phyloP scores from a whole-genome alignment of 2,329 filamentous ascomycete genomes.

The Epichloe glyceriae region DNA sequence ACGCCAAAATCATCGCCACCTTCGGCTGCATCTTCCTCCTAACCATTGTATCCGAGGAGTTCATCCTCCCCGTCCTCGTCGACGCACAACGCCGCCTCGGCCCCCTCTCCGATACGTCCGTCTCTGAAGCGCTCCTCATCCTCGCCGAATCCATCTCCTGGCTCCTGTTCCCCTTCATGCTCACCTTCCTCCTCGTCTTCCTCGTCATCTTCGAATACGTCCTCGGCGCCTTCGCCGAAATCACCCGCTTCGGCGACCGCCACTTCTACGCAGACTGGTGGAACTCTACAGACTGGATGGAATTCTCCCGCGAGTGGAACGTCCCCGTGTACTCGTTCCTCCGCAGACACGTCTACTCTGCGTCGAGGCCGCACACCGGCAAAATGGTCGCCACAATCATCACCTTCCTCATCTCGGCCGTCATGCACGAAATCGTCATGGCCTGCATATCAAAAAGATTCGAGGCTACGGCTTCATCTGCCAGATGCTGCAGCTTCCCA shows the following conservation, averaged over 20 bases:
- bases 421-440: slow-evolving; percentile 93
- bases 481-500: slow-evolving; percentile 94
- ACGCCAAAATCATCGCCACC: slow-evolving; percentile 75
- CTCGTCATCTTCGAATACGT: slow-evolving; percentile 98
- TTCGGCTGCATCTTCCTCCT: slow-evolving; percentile 96
- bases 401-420: slow-evolving; percentile 79
- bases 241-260: slow-evolving; percentile 83
- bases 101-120: slow-evolving; percentile 19
- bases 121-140: slow-evolving; percentile 60
- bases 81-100: slow-evolving; percentile 50
- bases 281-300: slow-evolving; percentile 80
- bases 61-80: slow-evolving; percentile 78
- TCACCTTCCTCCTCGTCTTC: slow-evolving; percentile 89
- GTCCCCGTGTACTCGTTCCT: slow-evolving; percentile 96
- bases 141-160: slow-evolving; percentile 81
- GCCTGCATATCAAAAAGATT: slow-evolving; percentile 93
- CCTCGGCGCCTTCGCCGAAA: slow-evolving; percentile 85
- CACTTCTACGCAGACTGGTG: slow-evolving; percentile 80
- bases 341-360: slow-evolving; percentile 83
- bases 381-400: slow-evolving; percentile 68
- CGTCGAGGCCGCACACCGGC: slow-evolving; percentile 64
- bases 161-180: slow-evolving; percentile 93
- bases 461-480: slow-evolving; percentile 85
- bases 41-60: slow-evolving; percentile 84
- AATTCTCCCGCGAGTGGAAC: slow-evolving; percentile 95